These are phyloP conservation scores for Monilinia fructigena DNA, from an alignment of 2,329 filamentous ascomycete genomes.

Conservation along the genomic window DNA sequence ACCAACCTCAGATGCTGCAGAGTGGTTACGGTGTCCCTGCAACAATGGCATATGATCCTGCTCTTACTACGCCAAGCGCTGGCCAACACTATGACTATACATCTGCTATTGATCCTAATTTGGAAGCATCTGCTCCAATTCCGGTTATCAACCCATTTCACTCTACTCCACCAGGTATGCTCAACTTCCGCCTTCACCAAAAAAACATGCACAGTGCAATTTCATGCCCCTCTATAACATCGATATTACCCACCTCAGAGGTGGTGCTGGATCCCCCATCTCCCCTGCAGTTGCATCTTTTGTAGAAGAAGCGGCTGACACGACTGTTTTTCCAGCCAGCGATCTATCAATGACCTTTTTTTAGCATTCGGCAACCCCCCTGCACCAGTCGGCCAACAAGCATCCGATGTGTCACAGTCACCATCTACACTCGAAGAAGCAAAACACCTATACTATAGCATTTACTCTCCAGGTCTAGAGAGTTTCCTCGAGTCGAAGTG, in stretches of 20 bases:
- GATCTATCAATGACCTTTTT: constrained; percentile 74
- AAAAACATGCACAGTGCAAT: constrained; percentile 40
- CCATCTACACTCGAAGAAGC: constrained; percentile 61
- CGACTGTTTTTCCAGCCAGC: constrained; percentile 54
- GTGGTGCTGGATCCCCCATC: constrained; percentile 48
- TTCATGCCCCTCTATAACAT: constrained; percentile 41
- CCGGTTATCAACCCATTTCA: constrained; percentile 30
- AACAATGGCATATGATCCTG: constrained; percentile 24
- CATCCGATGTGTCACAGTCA: constrained; percentile 46
- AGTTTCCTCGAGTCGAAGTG: constrained; percentile 79
- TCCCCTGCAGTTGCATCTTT: constrained; percentile 36
- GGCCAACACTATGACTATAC: constrained; percentile 56
- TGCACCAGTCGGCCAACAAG: constrained; percentile 50
- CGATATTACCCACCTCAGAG: constrained; percentile 50
- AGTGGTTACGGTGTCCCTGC: constrained; percentile 29
- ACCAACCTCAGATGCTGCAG: constrained; percentile 47
- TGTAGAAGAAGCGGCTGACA: constrained; percentile 44
- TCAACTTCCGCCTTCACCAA: constrained; percentile 36
- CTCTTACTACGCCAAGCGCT: constrained; percentile 44
- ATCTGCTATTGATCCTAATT: constrained; percentile 38
- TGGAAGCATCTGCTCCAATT: constrained; percentile 49
- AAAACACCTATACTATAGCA: constrained; percentile 68
- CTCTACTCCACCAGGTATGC: constrained; percentile 37
- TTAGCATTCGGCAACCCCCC: constrained; percentile 60
- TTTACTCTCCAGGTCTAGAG: constrained; percentile 73